Evolutionary conservation across 352 stramenopile genomes (phyloP), one percentile per base, ranked within the genome.

Genomic region (Globisporangium middletonii): DNA sequence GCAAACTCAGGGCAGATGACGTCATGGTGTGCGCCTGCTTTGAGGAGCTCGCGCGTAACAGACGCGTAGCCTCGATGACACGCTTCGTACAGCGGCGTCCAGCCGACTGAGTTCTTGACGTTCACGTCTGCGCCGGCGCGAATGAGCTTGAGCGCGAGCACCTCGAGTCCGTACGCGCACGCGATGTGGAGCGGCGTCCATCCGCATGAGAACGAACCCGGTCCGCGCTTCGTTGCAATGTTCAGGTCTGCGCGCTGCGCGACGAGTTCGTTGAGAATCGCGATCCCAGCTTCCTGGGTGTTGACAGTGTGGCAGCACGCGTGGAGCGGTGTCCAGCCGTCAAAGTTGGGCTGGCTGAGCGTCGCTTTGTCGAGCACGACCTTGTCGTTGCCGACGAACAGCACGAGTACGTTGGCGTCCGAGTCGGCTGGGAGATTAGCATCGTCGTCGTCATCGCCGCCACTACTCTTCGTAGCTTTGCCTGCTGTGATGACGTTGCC

Each of bases 101-200:
- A 92, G 0, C 73, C 70, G 19, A 94, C 76, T 6, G 79, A 84
- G 58, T 91, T 91, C 45, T 58, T 68, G 8, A 73, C 79, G 41
- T 91, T 91, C 19, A 91, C 73, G 19, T 90, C 73, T 1, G 69
- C 77, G 8, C 74, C 78, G 3, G 79, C 75, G 15, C 81, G 75
- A 53, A 92, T 88, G 35, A 94, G 68, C 51, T 89, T 88, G n/a
- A 91, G 59, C 18, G 83, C 75, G 23, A 94, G 53, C 0, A 65
- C 69, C 53, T 91, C 78, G 3, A 94, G 72, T 5, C 84, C 84
- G 56, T 94, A 92, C 26, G 82, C 84, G 27, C 79, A 82, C 0
- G 81, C 76, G 44, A 94, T 89, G 56, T 92, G 83, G 43, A 94
- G 63, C 6, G 81, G 81, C 35, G 81, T 92, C 73, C 75, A 94